Percentiles rank a stretch among this genome's conserved stretches.
These are phyloP conservation scores for Lupinus albus DNA, from an alignment of 306 rosid genomes.

Conservation along the genomic window DNA sequence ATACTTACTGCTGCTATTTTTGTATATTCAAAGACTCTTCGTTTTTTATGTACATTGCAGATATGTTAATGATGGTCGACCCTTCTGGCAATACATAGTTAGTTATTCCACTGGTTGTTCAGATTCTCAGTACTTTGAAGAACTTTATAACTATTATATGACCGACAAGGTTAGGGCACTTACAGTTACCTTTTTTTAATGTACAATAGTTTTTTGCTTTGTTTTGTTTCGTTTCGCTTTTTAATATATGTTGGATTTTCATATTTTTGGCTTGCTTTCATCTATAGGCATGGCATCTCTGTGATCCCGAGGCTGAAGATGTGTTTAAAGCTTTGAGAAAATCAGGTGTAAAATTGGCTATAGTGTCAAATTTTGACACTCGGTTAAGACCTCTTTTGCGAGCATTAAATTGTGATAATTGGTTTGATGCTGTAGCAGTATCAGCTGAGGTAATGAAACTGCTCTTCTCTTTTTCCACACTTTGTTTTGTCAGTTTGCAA, in stretches of 20 bases:
- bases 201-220: background rate
- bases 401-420: slow-evolving; percentile 76
- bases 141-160: slow-evolving; percentile 76
- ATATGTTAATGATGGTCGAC: slow-evolving; percentile 91
- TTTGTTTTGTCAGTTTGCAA: slow-evolving; percentile 29
- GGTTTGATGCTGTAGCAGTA: slow-evolving; percentile 98
- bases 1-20: slow-evolving; percentile 10
- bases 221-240: background rate
- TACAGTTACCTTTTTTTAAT: slow-evolving; percentile 12
- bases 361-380: slow-evolving; percentile 93
- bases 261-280: slow-evolving; percentile 28
- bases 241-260: slow-evolving; percentile 26
- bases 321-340: slow-evolving; percentile 73
- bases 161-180: slow-evolving; percentile 73
- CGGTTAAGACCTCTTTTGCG: slow-evolving; percentile 81
- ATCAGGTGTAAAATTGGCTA: slow-evolving; percentile 80
- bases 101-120: slow-evolving; percentile 89
- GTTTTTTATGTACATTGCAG: slow-evolving; percentile 51
- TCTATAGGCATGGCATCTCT: slow-evolving; percentile 91
- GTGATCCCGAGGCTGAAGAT: slow-evolving; percentile 80
- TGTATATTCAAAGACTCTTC: slow-evolving; percentile 17
- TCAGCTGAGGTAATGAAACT: slow-evolving; percentile 79
- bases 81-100: slow-evolving; percentile 97
- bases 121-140: slow-evolving; percentile 94
- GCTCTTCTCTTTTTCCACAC: background rate